Evolutionary conservation across 768 basidiomycete species (phyloP).

Genomic region (Amanita pallidorosea): DNA sequence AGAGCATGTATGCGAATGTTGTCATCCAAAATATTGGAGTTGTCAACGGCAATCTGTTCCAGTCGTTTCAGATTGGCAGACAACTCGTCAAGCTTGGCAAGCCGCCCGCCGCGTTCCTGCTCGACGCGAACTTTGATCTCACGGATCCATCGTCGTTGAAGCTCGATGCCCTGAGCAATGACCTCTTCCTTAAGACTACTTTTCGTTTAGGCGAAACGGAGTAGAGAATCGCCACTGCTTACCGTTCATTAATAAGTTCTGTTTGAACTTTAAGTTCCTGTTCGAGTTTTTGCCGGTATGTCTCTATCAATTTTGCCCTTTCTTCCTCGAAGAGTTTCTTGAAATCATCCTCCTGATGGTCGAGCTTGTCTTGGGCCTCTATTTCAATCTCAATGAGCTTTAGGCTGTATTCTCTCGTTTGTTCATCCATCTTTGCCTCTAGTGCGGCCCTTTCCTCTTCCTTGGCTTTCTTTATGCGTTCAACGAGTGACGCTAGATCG

Average conservation of each 20-base stretch:
- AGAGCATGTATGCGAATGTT: conserved; percentile 86
- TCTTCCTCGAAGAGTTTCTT: conserved; percentile 75
- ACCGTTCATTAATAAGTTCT: conserved; percentile 93
- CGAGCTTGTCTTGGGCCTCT: conserved; percentile 77
- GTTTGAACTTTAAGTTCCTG: conserved; percentile 80
- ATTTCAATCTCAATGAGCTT: conserved; percentile 78
- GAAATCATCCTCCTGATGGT: conserved; percentile 79
- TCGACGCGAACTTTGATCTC: conserved; percentile 95
- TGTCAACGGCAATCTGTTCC: conserved; percentile 85
- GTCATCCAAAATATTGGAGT: conserved; percentile 84
- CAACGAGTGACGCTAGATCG: conserved; percentile 70
- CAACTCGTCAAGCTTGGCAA: conserved; percentile 91
- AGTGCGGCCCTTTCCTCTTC: conserved; percentile 68
- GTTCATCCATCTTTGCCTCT: conserved; percentile 60
- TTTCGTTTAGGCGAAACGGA: not conserved
- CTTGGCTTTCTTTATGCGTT: conserved; percentile 68
- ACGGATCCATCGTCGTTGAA: conserved; percentile 93
- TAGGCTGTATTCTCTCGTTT: conserved; percentile 72
- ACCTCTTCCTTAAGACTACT: conserved; percentile 86
- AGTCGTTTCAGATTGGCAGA: conserved; percentile 84
- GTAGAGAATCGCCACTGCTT: conserved; percentile 11
- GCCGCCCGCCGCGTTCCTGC: conserved; percentile 89
- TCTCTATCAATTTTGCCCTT: conserved; percentile 54
- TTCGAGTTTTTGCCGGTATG: conserved; percentile 81
- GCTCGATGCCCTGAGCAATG: conserved; percentile 92